phyloP scores from a whole-genome alignment of 1,284 basidiomycete genomes.

The Ustilago curta region DNA sequence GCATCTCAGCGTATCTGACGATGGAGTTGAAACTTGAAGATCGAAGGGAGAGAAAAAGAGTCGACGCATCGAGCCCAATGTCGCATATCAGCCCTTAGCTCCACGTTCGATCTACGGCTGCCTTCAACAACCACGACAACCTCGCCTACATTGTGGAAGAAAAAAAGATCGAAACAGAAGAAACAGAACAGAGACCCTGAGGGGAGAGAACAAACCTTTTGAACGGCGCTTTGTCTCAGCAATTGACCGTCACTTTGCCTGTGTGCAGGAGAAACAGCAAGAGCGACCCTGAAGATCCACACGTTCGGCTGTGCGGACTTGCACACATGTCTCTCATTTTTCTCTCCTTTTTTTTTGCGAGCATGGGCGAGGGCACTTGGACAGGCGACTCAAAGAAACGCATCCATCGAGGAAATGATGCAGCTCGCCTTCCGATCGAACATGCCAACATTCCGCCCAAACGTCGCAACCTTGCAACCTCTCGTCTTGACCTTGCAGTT shows the following conservation, averaged over 20 bases:
- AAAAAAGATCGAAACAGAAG: too few relatives aligned
- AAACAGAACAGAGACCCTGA: too few relatives aligned
- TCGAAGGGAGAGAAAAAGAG: too few relatives aligned
- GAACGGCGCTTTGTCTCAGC: too few relatives aligned
- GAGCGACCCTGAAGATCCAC: background rate
- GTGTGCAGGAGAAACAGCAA: too few relatives aligned
- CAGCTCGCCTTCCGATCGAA: conserved; percentile 18
- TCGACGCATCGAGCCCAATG: conserved; percentile 1
- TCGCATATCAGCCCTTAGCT: background rate
- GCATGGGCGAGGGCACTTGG: too few relatives aligned
- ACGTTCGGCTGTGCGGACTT: background rate
- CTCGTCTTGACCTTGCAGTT: background rate
- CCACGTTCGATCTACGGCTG: too few relatives aligned
- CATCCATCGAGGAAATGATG: background rate
- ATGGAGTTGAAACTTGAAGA: too few relatives aligned
- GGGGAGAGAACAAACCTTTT: too few relatives aligned
- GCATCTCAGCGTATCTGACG: background rate
- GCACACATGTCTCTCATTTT: background rate
- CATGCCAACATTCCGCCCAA: conserved; percentile 9
- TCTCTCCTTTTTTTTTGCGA: background rate
- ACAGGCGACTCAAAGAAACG: background rate
- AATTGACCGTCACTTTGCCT: too few relatives aligned
- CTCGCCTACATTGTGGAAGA: too few relatives aligned
- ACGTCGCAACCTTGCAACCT: background rate
- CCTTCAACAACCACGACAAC: too few relatives aligned